Base-by-base conservation (phyloP, 495 filamentous ascomycete genomes). In the Aspergillus sclerotioniger region DNA sequence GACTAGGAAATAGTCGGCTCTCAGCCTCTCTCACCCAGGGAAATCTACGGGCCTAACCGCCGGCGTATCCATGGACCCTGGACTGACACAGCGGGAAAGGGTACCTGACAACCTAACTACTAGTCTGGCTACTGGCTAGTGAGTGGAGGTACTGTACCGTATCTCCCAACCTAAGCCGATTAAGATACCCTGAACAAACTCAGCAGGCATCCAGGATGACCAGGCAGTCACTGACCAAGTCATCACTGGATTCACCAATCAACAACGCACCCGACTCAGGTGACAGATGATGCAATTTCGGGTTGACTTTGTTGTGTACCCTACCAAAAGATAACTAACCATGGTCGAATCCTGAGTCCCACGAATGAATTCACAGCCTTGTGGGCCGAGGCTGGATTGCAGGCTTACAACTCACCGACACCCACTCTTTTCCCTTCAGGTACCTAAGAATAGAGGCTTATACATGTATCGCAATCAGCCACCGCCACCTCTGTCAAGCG, bases 11-110 rank as follows among this genome's bases (percentile, higher is more conserved):
- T 12, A 3, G 35, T 2, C 9, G 15, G 13, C 19, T 8, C 9
- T 25, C 45, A 12, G 17, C 12, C n/a, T 29, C 20, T 45, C 13
- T n/a, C 41, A 49, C 28, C 47, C 47, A 28, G 32, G n/a, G 47
- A 31, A 31, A 32, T 31, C 25, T 31, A 50, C 47, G 47, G 47
- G 47, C 29, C 28, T n/a, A 50, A 50, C 47, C 47, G 47, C 47
- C 31, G 21, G 21, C 15, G 25, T 17, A 50, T 32, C 47, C 47
- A 50, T 50, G 47, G 28, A 32, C 47, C 25, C 37, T 15, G 37
- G 10, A 1, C 37, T 25, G 25, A 25, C 25, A 25, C 25, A 2
- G 25, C 25, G 25, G 44, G 3, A 44, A 44, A 21, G 25, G 44
- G 44, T 8, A 29, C 46, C 46, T 31, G 43, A 45, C 9, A 8